Evolutionary conservation across 2,329 filamentous ascomycete species (phyloP).

Genomic region (Cytospora piceicola): DNA sequence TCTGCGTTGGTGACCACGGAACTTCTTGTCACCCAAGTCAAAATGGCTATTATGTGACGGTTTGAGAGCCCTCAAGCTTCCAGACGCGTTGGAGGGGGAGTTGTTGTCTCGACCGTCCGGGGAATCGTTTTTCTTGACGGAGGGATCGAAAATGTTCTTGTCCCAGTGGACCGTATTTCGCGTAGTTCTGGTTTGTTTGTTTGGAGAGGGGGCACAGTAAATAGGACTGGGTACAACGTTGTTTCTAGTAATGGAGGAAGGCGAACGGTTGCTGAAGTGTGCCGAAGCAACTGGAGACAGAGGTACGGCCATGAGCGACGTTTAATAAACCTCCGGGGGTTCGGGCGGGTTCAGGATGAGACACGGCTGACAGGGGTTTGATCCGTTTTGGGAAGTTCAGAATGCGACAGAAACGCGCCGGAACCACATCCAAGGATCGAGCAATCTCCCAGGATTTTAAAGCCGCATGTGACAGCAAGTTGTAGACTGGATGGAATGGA

Average conservation of each 20-base stretch:
- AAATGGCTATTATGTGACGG: slow-evolving; percentile 8
- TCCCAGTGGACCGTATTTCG: slow-evolving; percentile 29
- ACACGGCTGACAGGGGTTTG: slow-evolving; percentile 19
- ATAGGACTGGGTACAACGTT: slow-evolving; percentile 7
- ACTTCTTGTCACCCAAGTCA: slow-evolving; percentile 23
- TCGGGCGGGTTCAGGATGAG: slow-evolving; percentile 18
- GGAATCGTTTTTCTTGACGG: slow-evolving; percentile 21
- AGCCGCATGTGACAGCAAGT: slow-evolving; percentile 6
- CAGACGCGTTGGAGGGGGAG: not conserved
- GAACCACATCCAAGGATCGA: slow-evolving; percentile 22
- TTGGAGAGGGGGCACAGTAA: not conserved
- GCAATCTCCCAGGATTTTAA: slow-evolving; percentile 20
- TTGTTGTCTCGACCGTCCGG: slow-evolving; percentile 9
- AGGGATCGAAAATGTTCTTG: not conserved
- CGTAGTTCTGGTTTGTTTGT: slow-evolving; percentile 4
- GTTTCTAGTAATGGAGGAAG: slow-evolving; percentile 14
- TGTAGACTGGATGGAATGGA: slow-evolving; percentile 16
- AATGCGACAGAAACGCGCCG: slow-evolving; percentile 21
- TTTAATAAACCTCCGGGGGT: slow-evolving; percentile 23
- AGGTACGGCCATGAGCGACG: slow-evolving; percentile 19
- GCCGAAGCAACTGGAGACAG: slow-evolving; percentile 17
- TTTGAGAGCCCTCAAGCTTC: slow-evolving; percentile 7
- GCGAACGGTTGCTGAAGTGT: slow-evolving; percentile 18
- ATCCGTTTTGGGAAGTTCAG: slow-evolving; percentile 15
- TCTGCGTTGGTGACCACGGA: slow-evolving; percentile 26